Percentiles rank a stretch among this genome's conserved stretches.
phyloP scores from a whole-genome alignment of 495 filamentous ascomycete species.

The Lasiosphaeriaceae sp. region DNA sequence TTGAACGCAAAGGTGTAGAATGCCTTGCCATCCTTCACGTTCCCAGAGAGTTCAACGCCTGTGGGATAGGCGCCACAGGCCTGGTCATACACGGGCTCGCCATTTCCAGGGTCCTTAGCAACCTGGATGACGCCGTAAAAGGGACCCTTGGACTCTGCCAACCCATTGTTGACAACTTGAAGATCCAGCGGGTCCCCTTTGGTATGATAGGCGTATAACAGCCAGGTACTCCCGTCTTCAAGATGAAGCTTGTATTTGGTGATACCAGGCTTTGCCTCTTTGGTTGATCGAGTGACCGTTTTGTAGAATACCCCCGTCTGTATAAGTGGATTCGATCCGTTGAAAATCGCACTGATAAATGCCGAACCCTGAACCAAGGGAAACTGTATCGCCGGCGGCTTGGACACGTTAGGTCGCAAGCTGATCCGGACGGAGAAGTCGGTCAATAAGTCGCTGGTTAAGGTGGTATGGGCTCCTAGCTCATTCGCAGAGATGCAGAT shows the following conservation, averaged over 20 bases:
- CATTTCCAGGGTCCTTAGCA: constrained; percentile 62
- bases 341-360: constrained; percentile 79
- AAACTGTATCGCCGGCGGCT: constrained; percentile 59
- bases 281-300: constrained; percentile 56
- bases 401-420: constrained; percentile 51
- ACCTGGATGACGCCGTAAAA: constrained; percentile 75
- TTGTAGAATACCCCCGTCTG: constrained; percentile 71
- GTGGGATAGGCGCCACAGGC: constrained; percentile 72
- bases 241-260: constrained; percentile 73
- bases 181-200: constrained; percentile 42
- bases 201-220: constrained; percentile 68
- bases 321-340: constrained; percentile 62
- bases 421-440: constrained; percentile 73
- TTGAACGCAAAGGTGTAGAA: constrained; percentile 69
- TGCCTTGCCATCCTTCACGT: constrained; percentile 53
- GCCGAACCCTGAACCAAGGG: constrained; percentile 89
- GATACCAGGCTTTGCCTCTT: constrained; percentile 56
- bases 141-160: constrained; percentile 36
- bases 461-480: constrained; percentile 52
- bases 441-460: constrained; percentile 60
- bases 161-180: constrained; percentile 42
- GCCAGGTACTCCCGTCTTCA: constrained; percentile 71
- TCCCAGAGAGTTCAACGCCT: constrained; percentile 58
- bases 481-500: constrained; percentile 75
- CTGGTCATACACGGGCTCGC: constrained; percentile 67